Evolutionary conservation across 179 eudicot species (phyloP), one percentile per base, ranked within the genome.

Genomic region (Patellifolia procumbens): DNA sequence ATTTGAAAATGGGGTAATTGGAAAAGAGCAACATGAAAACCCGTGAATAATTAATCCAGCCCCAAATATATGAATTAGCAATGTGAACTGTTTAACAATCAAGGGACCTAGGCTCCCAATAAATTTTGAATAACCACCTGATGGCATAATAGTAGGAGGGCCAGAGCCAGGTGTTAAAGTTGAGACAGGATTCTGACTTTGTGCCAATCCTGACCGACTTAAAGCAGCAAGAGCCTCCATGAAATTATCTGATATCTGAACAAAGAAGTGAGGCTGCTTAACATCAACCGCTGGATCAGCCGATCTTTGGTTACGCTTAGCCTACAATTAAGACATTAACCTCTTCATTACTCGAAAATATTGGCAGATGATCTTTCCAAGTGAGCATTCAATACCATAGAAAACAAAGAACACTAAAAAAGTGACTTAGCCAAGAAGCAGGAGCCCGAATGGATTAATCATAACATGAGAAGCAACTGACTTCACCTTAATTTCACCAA

Each of bases 201-300:
- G 64, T 45, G 85, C 75, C 82, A 91, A 75, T 70, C 72, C 85
- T 68, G 90, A 51, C 7, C 87, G 88, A 83, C 90, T 85, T 79
- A 95, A 79, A 73, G 98, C 91, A 84, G 91, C 83, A 80, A 91
- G 91, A 61, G 97, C 99, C 88, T 95, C 99, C 83, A 85, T 82
- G 78, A 95, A 93, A 79, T 80, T 86, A 60, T 93, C 95, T 20
- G 99, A 88, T 66, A 95, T 77, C 51, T 93, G 87, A 77, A 93
- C 92, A 77, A 89, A 93, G 81, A 80, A 87, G 76, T 93, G 88
- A 79, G 96, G 88, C 81, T 88, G 91, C 82, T 91, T 95, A 55
- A 86, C 87, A 84, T 91, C 92, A 74, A 91, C 83, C 16, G 86
- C 83, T 39, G 86, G 91, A 84, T 93, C 98, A 70, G 90, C 74